Evolutionary conservation across 495 filamentous ascomycete genomes (phyloP).

Genomic region (Daldinia vernicosa): DNA sequence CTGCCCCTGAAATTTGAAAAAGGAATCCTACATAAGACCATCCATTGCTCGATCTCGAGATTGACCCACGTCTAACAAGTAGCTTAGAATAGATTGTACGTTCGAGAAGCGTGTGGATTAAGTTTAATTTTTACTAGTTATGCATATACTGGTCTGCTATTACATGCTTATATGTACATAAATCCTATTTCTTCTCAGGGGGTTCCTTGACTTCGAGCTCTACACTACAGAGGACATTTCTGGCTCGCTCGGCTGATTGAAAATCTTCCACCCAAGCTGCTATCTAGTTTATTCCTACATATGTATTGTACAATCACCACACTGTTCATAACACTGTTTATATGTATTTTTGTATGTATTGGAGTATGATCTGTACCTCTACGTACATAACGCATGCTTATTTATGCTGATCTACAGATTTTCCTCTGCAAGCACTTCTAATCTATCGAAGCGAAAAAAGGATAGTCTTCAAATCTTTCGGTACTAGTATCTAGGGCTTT

Average conservation of each 20-base stretch:
- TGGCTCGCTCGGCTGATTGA: not conserved
- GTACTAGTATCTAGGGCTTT: conserved; percentile 1
- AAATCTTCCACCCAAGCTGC: not conserved
- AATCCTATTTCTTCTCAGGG: not conserved
- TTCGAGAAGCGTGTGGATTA: conserved; percentile 22
- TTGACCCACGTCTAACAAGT: conserved; percentile 12
- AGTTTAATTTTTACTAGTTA: conserved; percentile 27
- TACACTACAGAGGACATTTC: not conserved
- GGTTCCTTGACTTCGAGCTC: not conserved
- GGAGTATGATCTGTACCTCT: not conserved
- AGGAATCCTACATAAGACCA: conserved; percentile 35
- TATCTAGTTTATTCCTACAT: not conserved
- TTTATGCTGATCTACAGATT: conserved; percentile 1
- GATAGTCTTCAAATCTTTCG: not conserved
- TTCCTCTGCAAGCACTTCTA: not conserved
- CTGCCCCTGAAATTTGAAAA: conserved; percentile 32
- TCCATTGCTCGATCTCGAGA: conserved; percentile 32
- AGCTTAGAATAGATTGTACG: conserved; percentile 27
- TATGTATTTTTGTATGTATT: not conserved
- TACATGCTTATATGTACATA: not conserved
- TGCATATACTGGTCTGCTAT: not conserved
- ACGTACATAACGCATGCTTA: not conserved
- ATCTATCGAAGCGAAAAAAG: not conserved
- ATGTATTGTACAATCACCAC: not conserved
- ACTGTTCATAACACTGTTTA: not conserved